Percentiles rank a stretch among this genome's conserved stretches.
Conservation (phyloP, 176 grass and related monocot genomes). For the Cenchrus purpureus region DNA sequence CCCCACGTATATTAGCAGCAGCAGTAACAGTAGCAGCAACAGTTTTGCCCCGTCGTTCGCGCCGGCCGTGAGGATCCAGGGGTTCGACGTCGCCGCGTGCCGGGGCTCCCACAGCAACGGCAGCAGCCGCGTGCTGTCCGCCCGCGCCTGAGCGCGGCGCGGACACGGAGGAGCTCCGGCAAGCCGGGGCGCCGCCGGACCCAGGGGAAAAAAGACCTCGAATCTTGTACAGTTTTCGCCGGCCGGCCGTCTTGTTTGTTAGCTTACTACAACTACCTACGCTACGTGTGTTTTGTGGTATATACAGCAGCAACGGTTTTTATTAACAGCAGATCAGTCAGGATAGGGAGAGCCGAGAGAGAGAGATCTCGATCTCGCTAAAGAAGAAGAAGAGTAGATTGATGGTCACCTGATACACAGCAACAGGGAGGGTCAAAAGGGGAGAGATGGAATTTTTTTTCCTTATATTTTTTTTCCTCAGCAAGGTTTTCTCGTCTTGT, state of each 20-base stretch:
- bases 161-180: not conserved
- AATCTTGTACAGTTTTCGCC: constrained; percentile 61
- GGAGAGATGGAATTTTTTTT: constrained; percentile 13
- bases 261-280: not conserved
- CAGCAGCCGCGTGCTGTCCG: constrained; percentile 56
- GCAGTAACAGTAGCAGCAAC: constrained; percentile 31
- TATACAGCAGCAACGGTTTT: constrained; percentile 37
- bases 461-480: not conserved
- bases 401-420: constrained; percentile 23
- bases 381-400: constrained; percentile 13
- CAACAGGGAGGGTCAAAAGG: constrained; percentile 7
- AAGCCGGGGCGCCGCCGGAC: not conserved
- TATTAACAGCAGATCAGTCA: constrained; percentile 49
- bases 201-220: constrained; percentile 1
- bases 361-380: not conserved
- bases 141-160: constrained; percentile 48
- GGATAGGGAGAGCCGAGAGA: constrained; percentile 24
- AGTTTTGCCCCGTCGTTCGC: constrained; percentile 64
- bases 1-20: not conserved
- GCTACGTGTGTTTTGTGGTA: constrained; percentile 47
- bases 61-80: constrained; percentile 72
- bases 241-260: constrained; percentile 8
- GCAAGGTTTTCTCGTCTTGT: not conserved
- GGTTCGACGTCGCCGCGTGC: constrained; percentile 65
- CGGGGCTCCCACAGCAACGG: constrained; percentile 50